Evolutionary conservation across 768 basidiomycete genomes (phyloP).

Genomic region (Psilocybe cyanescens): DNA sequence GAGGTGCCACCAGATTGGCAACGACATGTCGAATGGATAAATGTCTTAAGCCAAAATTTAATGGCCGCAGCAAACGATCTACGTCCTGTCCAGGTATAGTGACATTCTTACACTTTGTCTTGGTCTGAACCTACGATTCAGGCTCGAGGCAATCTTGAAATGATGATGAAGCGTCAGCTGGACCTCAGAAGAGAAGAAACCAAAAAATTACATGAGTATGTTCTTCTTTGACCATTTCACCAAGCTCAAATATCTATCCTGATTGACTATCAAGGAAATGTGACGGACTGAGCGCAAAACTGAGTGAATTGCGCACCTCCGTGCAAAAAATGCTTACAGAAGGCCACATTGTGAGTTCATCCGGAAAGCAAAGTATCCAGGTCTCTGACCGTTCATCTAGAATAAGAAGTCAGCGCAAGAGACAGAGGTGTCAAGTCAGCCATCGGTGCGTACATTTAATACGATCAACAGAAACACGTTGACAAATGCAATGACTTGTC

Average conservation of each 20-base stretch:
- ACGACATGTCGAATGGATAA: conserved; percentile 80
- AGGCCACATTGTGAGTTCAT: conserved; percentile 5
- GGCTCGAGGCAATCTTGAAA: conserved; percentile 82
- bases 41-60: conserved; percentile 79
- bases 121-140: conserved; percentile 28
- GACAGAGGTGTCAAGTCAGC: background rate
- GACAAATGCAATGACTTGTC: background rate
- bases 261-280: conserved; percentile 57
- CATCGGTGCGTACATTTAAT: background rate
- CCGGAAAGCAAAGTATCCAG: no score
- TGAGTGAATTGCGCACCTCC: conserved; percentile 55
- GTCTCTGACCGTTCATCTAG: background rate
- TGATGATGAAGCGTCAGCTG: conserved; percentile 81
- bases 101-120: background rate
- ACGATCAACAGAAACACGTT: background rate
- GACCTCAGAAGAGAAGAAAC: conserved; percentile 79
- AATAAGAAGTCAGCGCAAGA: background rate
- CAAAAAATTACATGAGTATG: conserved; percentile 67
- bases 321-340: conserved; percentile 21
- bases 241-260: background rate
- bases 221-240: conserved; percentile 6
- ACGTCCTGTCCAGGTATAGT: conserved; percentile 80
- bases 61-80: conserved; percentile 91
- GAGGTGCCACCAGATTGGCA: conserved; percentile 70
- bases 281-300: conserved; percentile 65